phyloP scores from a whole-genome alignment of 2,329 filamentous ascomycete species.

The Fusarium sp. region DNA sequence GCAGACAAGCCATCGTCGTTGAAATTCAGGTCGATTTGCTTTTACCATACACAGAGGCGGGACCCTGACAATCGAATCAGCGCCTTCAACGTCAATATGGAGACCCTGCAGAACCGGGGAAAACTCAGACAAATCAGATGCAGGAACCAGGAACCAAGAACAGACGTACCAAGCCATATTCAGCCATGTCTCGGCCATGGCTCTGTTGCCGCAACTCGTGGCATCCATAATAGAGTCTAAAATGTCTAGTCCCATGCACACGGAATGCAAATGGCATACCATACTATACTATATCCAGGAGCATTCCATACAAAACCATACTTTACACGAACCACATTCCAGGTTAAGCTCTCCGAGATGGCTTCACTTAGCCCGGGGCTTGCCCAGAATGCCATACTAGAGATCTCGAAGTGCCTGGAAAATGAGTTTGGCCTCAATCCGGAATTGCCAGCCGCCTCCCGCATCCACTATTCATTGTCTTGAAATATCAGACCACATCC shows the following conservation, averaged over 20 bases:
- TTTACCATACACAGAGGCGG: not conserved
- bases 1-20: not conserved
- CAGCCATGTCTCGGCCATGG: slow-evolving; percentile 12
- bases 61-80: slow-evolving; percentile 22
- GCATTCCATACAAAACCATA: slow-evolving; percentile 33
- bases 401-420: slow-evolving; percentile 27
- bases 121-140: slow-evolving; percentile 29
- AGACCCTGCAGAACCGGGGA: not conserved
- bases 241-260: slow-evolving; percentile 13
- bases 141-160: slow-evolving; percentile 32
- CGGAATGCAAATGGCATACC: slow-evolving; percentile 31
- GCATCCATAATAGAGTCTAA: slow-evolving; percentile 8
- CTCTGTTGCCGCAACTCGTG: slow-evolving; percentile 16
- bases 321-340: slow-evolving; percentile 34
- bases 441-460: slow-evolving; percentile 8
- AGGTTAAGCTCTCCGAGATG: slow-evolving; percentile 23
- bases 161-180: slow-evolving; percentile 1
- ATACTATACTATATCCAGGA: slow-evolving; percentile 28
- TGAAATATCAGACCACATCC: slow-evolving; percentile 32
- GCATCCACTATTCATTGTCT: slow-evolving; percentile 14
- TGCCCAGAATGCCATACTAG: slow-evolving; percentile 30
- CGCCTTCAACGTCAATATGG: slow-evolving; percentile 14
- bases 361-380: slow-evolving; percentile 31
- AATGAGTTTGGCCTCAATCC: slow-evolving; percentile 24
- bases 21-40: not conserved